Percentiles rank a stretch among this genome's conserved stretches.
phyloP scores from a whole-genome alignment of 179 eudicot genomes.

The Pouteria campechiana region DNA sequence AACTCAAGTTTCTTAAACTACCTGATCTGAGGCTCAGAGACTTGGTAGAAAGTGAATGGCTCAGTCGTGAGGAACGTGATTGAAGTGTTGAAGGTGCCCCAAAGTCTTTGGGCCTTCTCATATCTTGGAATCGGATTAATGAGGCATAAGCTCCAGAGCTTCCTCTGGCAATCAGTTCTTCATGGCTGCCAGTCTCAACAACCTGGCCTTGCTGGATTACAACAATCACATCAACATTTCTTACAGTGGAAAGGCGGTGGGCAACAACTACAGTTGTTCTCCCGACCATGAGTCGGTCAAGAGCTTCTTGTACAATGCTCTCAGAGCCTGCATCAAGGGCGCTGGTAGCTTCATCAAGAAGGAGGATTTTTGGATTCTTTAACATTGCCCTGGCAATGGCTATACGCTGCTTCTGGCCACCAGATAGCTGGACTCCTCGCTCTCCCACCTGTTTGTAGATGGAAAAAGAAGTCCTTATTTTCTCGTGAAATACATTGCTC shows the following conservation, averaged over 20 bases:
- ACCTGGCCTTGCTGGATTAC: conserved; percentile 92
- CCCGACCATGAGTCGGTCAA: conserved; percentile 93
- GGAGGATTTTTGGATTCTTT: conserved; percentile 90
- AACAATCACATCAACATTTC: conserved; percentile 87
- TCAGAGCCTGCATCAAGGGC: conserved; percentile 97
- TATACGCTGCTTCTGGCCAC: conserved; percentile 95
- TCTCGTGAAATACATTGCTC: no score
- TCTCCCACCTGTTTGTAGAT: conserved; percentile 63
- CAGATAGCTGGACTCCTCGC: conserved; percentile 95
- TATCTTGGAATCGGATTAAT: conserved; percentile 89
- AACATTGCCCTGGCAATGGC: conserved; percentile 98
- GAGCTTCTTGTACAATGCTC: conserved; percentile 95
- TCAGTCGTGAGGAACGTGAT: conserved; percentile 69
- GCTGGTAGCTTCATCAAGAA: conserved; percentile 95
- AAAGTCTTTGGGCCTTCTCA: conserved; percentile 85
- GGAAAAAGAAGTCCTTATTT: no score
- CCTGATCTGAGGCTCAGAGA: conserved; percentile 96
- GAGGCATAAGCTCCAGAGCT: conserved; percentile 87
- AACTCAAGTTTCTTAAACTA: conserved; percentile 84
- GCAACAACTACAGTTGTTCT: conserved; percentile 96
- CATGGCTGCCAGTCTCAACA: conserved; percentile 88
- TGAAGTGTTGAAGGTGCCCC: conserved; percentile 88
- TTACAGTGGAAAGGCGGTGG: conserved; percentile 86
- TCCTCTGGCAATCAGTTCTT: conserved; percentile 72
- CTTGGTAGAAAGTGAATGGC: conserved; percentile 84